Evolutionary conservation across 1,284 basidiomycete species (phyloP), one percentile per base, ranked within the genome.

Genomic region (Leccinum griseonigrum): DNA sequence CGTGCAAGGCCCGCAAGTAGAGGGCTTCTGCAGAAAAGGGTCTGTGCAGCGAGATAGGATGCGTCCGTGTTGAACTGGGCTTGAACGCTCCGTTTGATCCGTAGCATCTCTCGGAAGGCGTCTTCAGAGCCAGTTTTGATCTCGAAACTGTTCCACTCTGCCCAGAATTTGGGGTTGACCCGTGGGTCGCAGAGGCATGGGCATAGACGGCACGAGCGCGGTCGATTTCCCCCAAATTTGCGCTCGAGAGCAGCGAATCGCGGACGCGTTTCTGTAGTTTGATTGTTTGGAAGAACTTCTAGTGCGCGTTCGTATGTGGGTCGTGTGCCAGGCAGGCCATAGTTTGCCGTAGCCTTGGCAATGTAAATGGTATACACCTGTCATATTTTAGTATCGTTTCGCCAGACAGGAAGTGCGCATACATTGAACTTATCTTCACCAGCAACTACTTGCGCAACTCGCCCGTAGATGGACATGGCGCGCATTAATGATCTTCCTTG

Each of bases 11-110:
- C 48, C 81, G 83, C 68, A 84, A 79, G 75, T 90, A 91, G 40
- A 94, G 75, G 4, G 79, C 77, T 64, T 90, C 86, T 0, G 92
- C 93, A 14, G 84, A 26, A 26, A 26, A 91, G 81, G 1, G 92
- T 85, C 76, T 95, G 92, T 7, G 94, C 94, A 2, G 92, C 91
- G 60, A 96, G 79, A 74, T 94, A 96, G 51, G 88, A 91, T 46
- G 91, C 88, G 71, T 98, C 96, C 9, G 97, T 99, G 76, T 99
- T 98, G 84, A 96, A 99, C 71, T 95, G 93, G 43, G 97, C 96
- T 78, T 98, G 97, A 7, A 99, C 97, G 67, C 94, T 94, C 60
- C 97, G 87, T 79, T 97, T 98, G 82, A 99, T 98, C 43, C 97
- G 89, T 63, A 99, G 79, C 94, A 98, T 98, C 80, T 99, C 97